phyloP scores from a whole-genome alignment of 306 rosid genomes.

The Castanea crenata region DNA sequence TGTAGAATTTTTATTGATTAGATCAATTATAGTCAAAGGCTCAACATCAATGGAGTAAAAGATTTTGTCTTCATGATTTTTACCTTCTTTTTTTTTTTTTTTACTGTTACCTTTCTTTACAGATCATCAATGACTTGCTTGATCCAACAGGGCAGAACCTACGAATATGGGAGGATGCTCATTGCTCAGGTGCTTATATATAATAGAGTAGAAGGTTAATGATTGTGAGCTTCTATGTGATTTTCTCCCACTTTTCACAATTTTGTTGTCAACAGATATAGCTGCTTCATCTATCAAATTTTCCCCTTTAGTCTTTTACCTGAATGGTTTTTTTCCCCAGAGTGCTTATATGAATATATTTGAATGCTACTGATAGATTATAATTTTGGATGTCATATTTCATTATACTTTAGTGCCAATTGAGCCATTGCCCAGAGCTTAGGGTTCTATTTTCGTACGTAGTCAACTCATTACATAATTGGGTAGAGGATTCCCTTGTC shows the following conservation, averaged over 20 bases:
- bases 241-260: background rate
- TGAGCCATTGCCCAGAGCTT: background rate
- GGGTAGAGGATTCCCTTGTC: background rate
- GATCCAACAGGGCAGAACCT: conserved; percentile 80
- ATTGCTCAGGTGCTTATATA: conserved; percentile 50
- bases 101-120: conserved; percentile 2
- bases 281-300: background rate
- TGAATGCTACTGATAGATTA: background rate
- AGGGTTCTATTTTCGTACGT: background rate
- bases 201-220: conserved; percentile 9
- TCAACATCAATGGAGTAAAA: background rate
- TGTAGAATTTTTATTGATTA: background rate
- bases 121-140: conserved; percentile 87
- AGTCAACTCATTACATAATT: background rate
- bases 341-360: background rate
- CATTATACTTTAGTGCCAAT: background rate
- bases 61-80: background rate
- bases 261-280: background rate
- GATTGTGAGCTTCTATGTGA: conserved; percentile 1
- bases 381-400: background rate
- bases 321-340: background rate
- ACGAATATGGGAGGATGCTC: conserved; percentile 73
- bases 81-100: background rate
- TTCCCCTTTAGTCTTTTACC: background rate
- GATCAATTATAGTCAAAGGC: background rate